These are phyloP conservation scores for Hirschioporus abietinus DNA, from an alignment of 768 basidiomycete species.

Conservation along the genomic window DNA sequence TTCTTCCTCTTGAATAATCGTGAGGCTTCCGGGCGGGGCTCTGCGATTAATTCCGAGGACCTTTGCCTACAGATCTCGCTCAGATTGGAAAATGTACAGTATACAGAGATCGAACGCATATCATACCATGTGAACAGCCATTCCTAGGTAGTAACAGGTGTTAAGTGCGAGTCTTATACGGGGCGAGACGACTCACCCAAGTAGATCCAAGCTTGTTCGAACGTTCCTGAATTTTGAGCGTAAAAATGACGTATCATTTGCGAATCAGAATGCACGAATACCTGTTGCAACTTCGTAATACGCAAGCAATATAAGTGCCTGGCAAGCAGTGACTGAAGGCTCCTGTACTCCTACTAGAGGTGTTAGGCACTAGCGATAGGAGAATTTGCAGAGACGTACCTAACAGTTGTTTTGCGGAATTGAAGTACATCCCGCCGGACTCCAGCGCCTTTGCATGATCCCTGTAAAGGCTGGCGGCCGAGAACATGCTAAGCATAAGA, in stretches of 20 bases:
- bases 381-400: slow-evolving; percentile 14
- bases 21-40: slow-evolving; percentile 73
- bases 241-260: background rate
- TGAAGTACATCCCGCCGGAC: slow-evolving; percentile 76
- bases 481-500: slow-evolving; percentile 75
- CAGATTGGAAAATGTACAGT: background rate
- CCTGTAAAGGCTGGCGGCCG: slow-evolving; percentile 72
- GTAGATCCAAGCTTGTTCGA: slow-evolving; percentile 85
- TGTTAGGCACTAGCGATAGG: background rate
- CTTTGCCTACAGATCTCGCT: slow-evolving; percentile 35
- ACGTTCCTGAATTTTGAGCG: slow-evolving; percentile 41
- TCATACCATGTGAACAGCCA: slow-evolving; percentile 79
- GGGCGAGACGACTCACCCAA: background rate
- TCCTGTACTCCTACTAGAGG: background rate
- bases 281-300: slow-evolving; percentile 83
- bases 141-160: slow-evolving; percentile 40
- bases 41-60: slow-evolving; percentile 79
- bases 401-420: slow-evolving; percentile 59
- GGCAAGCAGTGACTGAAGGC: slow-evolving; percentile 53
- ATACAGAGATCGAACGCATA: background rate
- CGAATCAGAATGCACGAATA: background rate
- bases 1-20: slow-evolving; percentile 57
- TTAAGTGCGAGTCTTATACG: background rate
- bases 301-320: slow-evolving; percentile 74
- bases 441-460: slow-evolving; percentile 30